A percentile compares a stretch with the other conserved stretches of the same genome.
phyloP scores from a whole-genome alignment of 257 asterid genomes.

The Solanum sejunctum region DNA sequence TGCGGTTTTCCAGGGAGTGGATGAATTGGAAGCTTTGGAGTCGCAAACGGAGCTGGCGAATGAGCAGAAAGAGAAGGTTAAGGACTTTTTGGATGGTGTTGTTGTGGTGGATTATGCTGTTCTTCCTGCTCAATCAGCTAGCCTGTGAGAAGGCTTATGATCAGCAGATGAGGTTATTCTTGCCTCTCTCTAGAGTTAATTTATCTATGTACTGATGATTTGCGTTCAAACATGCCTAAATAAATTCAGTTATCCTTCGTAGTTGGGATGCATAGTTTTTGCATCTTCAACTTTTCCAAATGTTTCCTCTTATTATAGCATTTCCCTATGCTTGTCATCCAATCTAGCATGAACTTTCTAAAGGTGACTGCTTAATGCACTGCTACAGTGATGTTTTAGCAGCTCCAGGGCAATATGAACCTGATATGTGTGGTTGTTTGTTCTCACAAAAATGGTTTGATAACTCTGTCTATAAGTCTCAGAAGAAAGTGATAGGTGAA shows the following conservation, averaged over 20 bases:
- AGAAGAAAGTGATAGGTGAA: not conserved
- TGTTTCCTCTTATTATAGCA: not conserved
- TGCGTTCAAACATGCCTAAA: not conserved
- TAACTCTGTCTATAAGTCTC: not conserved
- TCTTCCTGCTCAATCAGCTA: too few relatives aligned
- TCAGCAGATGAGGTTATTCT: not conserved
- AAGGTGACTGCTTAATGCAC: not conserved
- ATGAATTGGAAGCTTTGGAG: slow-evolving; percentile 49
- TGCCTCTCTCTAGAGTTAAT: not conserved
- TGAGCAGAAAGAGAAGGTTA: slow-evolving; percentile 46
- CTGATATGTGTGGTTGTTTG: not conserved
- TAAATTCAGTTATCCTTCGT: not conserved
- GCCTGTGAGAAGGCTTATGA: too few relatives aligned
- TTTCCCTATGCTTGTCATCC: not conserved
- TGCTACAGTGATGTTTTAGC: not conserved
- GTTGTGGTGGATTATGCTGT: slow-evolving; percentile 21
- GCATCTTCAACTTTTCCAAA: not conserved
- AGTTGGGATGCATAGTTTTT: not conserved
- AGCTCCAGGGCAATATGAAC: not conserved
- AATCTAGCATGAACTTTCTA: not conserved
- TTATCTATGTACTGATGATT: not conserved
- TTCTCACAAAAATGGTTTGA: not conserved
- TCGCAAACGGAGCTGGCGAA: slow-evolving; percentile 25
- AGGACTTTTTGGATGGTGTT: slow-evolving; percentile 47
- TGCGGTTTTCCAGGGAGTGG: slow-evolving; percentile 43